phyloP scores from a whole-genome alignment of 176 grass and related monocot species.

The Triticum turgidum region DNA sequence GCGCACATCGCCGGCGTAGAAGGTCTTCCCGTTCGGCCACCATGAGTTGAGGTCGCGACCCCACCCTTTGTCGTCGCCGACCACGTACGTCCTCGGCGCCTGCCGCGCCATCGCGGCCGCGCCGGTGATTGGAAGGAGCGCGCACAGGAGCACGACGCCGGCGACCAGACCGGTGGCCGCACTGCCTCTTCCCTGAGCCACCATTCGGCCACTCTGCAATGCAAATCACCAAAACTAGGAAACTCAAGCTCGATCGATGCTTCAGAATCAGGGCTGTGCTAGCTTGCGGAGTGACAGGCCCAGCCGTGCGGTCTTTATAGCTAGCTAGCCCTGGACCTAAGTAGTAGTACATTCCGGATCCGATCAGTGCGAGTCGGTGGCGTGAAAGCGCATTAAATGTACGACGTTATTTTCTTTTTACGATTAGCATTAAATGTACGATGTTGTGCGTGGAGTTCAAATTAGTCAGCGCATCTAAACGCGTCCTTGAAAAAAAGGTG shows the following conservation, averaged over 20 bases:
- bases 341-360: too few species aligned
- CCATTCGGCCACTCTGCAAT: background rate
- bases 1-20: conserved; percentile 43
- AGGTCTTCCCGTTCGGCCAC: conserved; percentile 32
- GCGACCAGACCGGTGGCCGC: background rate
- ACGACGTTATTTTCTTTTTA: too few species aligned
- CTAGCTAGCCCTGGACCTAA: too few species aligned
- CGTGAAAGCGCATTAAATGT: too few species aligned
- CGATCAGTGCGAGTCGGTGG: too few species aligned
- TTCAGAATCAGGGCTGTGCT: too few species aligned
- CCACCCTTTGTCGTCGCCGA: conserved; percentile 40
- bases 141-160: background rate
- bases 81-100: conserved; percentile 27
- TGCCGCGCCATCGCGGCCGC: background rate
- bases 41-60: background rate
- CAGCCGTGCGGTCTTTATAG: too few species aligned
- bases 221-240: background rate
- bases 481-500: too few species aligned
- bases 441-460: too few species aligned
- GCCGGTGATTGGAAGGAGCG: background rate
- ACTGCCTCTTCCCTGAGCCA: conserved; percentile 28
- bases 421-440: too few species aligned
- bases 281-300: too few species aligned
- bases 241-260: background rate
- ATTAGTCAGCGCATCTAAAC: too few species aligned